Evolutionary conservation across 345 rosid genomes (phyloP).

Genomic region (Brassica napus): DNA sequence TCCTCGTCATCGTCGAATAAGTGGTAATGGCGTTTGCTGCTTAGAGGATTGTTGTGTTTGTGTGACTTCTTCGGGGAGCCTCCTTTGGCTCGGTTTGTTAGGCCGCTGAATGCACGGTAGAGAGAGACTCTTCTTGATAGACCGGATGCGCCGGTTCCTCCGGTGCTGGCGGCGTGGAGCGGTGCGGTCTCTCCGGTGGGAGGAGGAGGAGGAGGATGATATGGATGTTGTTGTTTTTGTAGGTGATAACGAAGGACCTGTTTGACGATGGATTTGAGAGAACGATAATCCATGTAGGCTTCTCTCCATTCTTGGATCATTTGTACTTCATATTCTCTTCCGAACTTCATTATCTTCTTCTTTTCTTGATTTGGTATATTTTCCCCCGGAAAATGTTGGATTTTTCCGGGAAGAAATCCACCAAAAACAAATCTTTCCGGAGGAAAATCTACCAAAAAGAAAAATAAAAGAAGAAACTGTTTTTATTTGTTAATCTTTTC

Average conservation of each 20-base stretch:
- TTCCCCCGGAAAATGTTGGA: slow-evolving; percentile 3
- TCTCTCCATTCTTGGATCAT: slow-evolving; percentile 86
- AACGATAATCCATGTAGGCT: slow-evolving; percentile 81
- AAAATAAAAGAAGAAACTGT: neutral
- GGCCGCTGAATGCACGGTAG: slow-evolving; percentile 82
- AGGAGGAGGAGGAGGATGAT: slow-evolving; percentile 15
- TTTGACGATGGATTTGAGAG: slow-evolving; percentile 57
- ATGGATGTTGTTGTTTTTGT: slow-evolving; percentile 26
- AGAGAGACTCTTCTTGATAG: slow-evolving; percentile 38
- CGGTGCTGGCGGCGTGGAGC: neutral
- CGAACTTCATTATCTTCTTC: slow-evolving; percentile 84
- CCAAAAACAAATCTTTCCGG: slow-evolving; percentile 11
- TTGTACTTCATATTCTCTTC: slow-evolving; percentile 68
- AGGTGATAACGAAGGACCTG: slow-evolving; percentile 37
- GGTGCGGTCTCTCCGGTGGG: slow-evolving; percentile 15
- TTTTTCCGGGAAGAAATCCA: slow-evolving; percentile 13
- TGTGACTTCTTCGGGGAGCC: slow-evolving; percentile 37
- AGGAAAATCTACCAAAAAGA: slow-evolving; percentile 4
- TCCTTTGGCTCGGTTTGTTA: slow-evolving; percentile 40
- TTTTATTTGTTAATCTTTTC: neutral
- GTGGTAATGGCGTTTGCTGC: slow-evolving; percentile 31
- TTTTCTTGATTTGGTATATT: neutral
- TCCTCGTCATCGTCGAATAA: slow-evolving; percentile 50
- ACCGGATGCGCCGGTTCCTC: neutral
- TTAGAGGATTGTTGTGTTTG: slow-evolving; percentile 23